Base-by-base conservation (phyloP, 441 rosid species). In the Bruguiera hainesii region DNA sequence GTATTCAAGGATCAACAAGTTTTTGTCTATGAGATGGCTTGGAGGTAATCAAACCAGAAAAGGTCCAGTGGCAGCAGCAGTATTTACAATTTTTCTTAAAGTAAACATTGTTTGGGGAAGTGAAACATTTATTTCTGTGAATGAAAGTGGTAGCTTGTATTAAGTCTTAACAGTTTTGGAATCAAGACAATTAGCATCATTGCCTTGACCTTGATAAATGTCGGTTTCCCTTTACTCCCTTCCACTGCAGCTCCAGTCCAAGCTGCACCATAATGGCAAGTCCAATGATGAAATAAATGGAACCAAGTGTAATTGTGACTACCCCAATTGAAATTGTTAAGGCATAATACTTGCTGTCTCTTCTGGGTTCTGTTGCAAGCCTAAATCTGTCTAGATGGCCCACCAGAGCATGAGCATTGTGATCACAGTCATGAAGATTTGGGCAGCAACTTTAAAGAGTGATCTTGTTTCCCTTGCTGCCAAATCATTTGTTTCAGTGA, bases 281-380 rank as follows among this genome's bases (percentile, higher is more conserved):
- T 62, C 81, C 77, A 19, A 74, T 79, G 61, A 75, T 59, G 46
- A 78, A 66, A 59, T 78, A 72, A 61, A 81, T 66, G 1, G 62
- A 65, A 33, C 82, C 68, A 3, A 79, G 76, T 33, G 71, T 33
- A 20, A 79, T 56, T 7, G 77, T 76, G 55, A 65, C 68, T 50
- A 68, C 65, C 35, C 88, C 76, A 0, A 80, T 71, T 8, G 76
- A 74, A 72, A 65, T 46, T 33, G 76, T 75, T 33, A 76, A 69
- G 56, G 56, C 23, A 69, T 69, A 21, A 62, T 67, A 67, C 49
- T 61, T 71, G 59, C 28, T 68, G 0, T 67, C 71, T 18, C 72
- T 46, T 58, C 35, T 70, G 2, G 73, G 72, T 68, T 80, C 78
- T 52, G 67, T 65, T 65, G 81, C 70, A 5, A 76, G 73, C 69